A percentile compares a stretch with the other conserved stretches of the same genome.
phyloP scores from a whole-genome alignment of 1,284 basidiomycete species.

The Schizophyllum amplum region DNA sequence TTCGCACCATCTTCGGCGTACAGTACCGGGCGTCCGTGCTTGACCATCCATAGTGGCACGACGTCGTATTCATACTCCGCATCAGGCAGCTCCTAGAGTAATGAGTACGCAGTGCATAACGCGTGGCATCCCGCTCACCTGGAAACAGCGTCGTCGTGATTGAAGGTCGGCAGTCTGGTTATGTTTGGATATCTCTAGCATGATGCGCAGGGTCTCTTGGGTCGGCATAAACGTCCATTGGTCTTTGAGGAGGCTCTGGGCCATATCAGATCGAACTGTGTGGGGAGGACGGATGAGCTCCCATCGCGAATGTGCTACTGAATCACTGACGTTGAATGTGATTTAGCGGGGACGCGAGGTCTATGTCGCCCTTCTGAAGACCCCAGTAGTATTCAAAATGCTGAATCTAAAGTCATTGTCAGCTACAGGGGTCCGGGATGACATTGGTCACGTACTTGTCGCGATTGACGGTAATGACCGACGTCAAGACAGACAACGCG shows the following conservation, averaged over 20 bases:
- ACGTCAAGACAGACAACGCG: too few relatives aligned
- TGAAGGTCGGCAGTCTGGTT: not conserved
- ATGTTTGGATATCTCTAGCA: not conserved
- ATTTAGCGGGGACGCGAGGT: too few relatives aligned
- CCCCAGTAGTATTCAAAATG: too few relatives aligned
- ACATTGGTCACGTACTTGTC: too few relatives aligned
- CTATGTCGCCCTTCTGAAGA: too few relatives aligned
- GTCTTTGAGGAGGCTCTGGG: not conserved
- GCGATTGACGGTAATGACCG: too few relatives aligned
- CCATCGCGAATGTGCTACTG: too few relatives aligned
- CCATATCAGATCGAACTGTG: not conserved
- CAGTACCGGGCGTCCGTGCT: not conserved
- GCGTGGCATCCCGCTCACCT: not conserved
- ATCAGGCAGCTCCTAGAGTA: not conserved
- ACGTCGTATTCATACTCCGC: not conserved
- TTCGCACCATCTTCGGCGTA: not conserved
- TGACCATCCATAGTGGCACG: not conserved
- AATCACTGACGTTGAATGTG: too few relatives aligned
- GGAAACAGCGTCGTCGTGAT: not conserved
- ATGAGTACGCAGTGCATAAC: not conserved
- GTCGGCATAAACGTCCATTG: not conserved
- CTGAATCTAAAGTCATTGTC: too few relatives aligned
- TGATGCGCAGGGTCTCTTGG: not conserved
- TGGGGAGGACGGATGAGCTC: too few relatives aligned
- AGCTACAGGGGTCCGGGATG: too few relatives aligned